These are phyloP conservation scores for Amylocystis lapponica DNA, from an alignment of 768 basidiomycete genomes.

Conservation along the genomic window DNA sequence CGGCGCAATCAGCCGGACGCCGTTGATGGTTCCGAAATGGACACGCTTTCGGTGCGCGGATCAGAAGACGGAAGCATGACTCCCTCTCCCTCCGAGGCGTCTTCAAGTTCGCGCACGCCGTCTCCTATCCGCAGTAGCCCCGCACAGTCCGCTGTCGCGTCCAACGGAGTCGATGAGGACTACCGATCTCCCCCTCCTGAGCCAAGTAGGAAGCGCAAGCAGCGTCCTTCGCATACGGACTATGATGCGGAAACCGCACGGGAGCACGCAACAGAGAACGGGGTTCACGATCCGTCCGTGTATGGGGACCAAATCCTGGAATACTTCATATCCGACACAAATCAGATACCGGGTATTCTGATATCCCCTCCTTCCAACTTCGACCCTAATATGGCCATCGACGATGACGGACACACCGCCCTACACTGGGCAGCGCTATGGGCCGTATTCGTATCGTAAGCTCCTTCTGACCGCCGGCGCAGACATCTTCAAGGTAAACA, in stretches of 20 bases:
- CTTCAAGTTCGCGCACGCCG: slow-evolving; percentile 90
- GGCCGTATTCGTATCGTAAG: slow-evolving; percentile 96
- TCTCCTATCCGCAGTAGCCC: slow-evolving; percentile 72
- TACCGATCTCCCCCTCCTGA: slow-evolving; percentile 28
- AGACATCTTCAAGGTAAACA: slow-evolving; percentile 95
- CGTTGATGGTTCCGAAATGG: slow-evolving; percentile 53
- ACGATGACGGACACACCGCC: slow-evolving; percentile 96
- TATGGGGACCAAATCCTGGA: slow-evolving; percentile 96
- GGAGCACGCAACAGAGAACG: too few relatives aligned
- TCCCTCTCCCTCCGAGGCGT: slow-evolving; percentile 80
- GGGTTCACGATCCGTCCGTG: slow-evolving; percentile 48
- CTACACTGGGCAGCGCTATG: slow-evolving; percentile 99
- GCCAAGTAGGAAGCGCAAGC: slow-evolving; percentile 42
- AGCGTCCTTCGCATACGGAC: slow-evolving; percentile 39
- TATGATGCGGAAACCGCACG: slow-evolving; percentile 33
- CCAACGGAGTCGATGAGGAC: slow-evolving; percentile 37
- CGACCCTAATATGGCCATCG: slow-evolving; percentile 93
- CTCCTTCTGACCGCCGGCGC: slow-evolving; percentile 89
- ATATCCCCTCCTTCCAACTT: slow-evolving; percentile 86
- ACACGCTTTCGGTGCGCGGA: slow-evolving; percentile 58
- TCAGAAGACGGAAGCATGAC: slow-evolving; percentile 91
- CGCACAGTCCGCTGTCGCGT: slow-evolving; percentile 36
- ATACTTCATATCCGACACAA: slow-evolving; percentile 97
- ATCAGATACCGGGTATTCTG: slow-evolving; percentile 82
- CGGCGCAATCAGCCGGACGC: slow-evolving; percentile 44